Base-by-base conservation (phyloP, 179 eudicot species). In the Heliamphora ciliata region DNA sequence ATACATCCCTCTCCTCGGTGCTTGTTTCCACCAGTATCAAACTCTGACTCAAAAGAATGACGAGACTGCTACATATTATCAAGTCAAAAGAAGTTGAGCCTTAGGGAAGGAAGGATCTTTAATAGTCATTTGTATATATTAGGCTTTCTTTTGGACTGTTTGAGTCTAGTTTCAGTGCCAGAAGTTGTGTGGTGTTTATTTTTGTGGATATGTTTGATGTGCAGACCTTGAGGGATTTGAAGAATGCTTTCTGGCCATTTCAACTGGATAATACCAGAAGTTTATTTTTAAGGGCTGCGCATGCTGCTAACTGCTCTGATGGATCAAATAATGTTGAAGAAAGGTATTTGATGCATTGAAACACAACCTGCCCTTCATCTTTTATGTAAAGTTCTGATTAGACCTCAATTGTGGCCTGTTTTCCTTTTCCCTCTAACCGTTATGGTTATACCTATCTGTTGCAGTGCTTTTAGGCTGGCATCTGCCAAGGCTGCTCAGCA, bases 401-500 rank as follows among this genome's bases (percentile, higher is more conserved):
- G 46, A 52, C 65, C 48, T 74, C 71, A 56, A 47, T 73, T 3
- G 17, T 60, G 50, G 74, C 60, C 56, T 15, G 31, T 9, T 3
- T 79, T 63, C 3, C 31, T 76, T 76, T 76, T 63, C 71, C 10
- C 84, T 82, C 67, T 15, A 69, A 79, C 60, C 78, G 66, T 84
- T 21, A 81, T 31, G 72, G 77, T 79, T 18, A 51, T 40, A 60
- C 56, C 31, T 68, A 17, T 69, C 73, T 69, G 11, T 74, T 81
- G 72, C 84, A 94, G 98, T 88, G 94, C 85, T 69, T 84, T 86
- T 83, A 87, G 89, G 84, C 87, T 89, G 83, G 98, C 98, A 77
- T 93, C 98, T 84, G 95, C 92, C 60, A 94, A 94, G 88, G 98
- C 97, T 86, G 97, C 98, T 47, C 90, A 87, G 82, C 97, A 94